Base-by-base conservation (phyloP, 2,329 filamentous ascomycete genomes). In the Colletotrichum theobromicola region DNA sequence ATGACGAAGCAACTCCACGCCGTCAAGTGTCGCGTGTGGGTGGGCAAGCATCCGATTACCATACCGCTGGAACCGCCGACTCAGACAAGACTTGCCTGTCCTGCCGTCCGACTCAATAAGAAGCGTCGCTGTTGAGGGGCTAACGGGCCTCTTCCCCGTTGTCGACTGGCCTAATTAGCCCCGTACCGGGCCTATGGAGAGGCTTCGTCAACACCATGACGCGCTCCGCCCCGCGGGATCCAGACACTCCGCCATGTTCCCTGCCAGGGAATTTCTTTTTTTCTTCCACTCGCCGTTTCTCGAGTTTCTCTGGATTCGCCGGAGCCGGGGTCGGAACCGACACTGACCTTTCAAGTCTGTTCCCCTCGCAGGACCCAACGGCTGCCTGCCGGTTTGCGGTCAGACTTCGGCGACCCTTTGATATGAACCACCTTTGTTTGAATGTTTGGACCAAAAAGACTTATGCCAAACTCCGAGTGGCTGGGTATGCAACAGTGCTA, bases 21-120 rank as follows among this genome's bases (percentile, higher is more conserved):
- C 69, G 57, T 72, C 57, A 58, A 64, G 62, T 72, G 46, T 74
- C 32, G 62, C 62, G 34, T 72, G 72, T 72, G 72, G 26, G 69
- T 64, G 62, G 68, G 58, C 61, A 35, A 58, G 62, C 63, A 62
- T 37, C 34, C 46, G 21, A 37, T 35, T 26, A 67, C 72, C 57
- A 53, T 34, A 34, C 62, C 42, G 21, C 35, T 58, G 63, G 42
- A 72, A 67, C 18, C 46, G 55, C 15, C 42, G 34, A 26, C 24
- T 46, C 62, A 58, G 53, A 37, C 37, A 61, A 42, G 18, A 32
- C n/a, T 35, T 28, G 15, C 16, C 42, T 46, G 13, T 21, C 9
- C 61, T n/a, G 60, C 50, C 28, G 15, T 30, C 15, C 35, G 35
- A 74, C 58, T 65, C 28, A n/a, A 57, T 50, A 32, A 18, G 15